Evolutionary conservation across 805 yeast species (phyloP).

Genomic region (Candida incommunis): DNA sequence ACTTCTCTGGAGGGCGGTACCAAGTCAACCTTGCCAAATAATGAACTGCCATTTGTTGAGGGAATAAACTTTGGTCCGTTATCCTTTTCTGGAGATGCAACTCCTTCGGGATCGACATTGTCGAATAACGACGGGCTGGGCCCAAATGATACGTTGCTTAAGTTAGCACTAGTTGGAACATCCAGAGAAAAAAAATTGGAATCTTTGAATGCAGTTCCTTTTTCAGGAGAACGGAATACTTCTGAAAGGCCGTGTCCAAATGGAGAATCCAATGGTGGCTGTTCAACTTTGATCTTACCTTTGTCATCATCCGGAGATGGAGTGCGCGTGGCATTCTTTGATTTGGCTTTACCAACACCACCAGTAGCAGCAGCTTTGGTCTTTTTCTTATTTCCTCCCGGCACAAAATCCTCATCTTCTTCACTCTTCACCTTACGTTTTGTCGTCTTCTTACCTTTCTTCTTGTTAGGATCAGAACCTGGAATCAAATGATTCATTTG

Average conservation of each 20-base stretch:
- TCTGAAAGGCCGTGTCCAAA: constrained; percentile 3
- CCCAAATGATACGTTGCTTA: constrained; percentile 4
- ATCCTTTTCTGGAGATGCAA: constrained; percentile 1
- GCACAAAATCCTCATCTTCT: constrained; percentile 21
- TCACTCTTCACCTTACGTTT: constrained; percentile 18
- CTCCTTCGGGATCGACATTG: constrained; percentile 3
- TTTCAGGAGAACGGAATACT: constrained; percentile 11
- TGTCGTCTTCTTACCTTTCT: constrained; percentile 24
- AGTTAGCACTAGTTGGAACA: constrained; percentile 2
- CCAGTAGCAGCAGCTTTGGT: constrained; percentile 11
- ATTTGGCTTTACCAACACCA: too few relatives aligned
- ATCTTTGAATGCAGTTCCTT: too few relatives aligned
- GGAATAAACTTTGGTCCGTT: too few relatives aligned
- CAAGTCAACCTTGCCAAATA: too few relatives aligned
- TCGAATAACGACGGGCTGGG: constrained; percentile 2
- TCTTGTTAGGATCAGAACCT: constrained; percentile 8
- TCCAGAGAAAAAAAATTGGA: constrained; percentile 4
- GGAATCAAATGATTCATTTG: constrained; percentile 38
- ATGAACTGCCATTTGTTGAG: too few relatives aligned
- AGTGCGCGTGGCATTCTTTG: constrained; percentile 5
- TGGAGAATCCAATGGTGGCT: constrained; percentile 2
- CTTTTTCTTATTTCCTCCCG: constrained; percentile 15
- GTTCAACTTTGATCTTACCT: constrained; percentile 1
- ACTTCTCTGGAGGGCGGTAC: too few relatives aligned
- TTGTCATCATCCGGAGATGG: constrained; percentile 6